phyloP scores from a whole-genome alignment of 176 grass and related monocot genomes.

The Elymus sibiricus region DNA sequence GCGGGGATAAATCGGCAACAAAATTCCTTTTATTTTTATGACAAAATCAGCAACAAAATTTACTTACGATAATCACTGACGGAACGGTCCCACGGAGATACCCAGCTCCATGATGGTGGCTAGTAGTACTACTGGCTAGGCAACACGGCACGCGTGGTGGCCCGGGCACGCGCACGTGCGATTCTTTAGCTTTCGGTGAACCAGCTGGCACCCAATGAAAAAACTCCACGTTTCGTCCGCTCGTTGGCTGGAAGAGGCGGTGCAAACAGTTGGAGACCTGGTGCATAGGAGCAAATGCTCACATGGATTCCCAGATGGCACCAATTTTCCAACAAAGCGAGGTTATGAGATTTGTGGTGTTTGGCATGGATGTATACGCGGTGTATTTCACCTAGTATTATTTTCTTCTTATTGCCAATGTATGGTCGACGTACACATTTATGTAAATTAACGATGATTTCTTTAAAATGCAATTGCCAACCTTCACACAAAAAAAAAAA shows the following conservation, averaged over 20 bases:
- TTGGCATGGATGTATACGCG: no score
- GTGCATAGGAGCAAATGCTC: background rate
- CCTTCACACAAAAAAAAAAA: no score
- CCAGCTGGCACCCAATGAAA: background rate
- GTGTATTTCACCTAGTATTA: no score
- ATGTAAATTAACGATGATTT: no score
- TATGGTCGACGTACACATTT: no score
- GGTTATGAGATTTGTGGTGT: no score
- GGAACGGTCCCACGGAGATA: background rate
- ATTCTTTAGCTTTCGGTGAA: slow-evolving; percentile 4
- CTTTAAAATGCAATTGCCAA: no score
- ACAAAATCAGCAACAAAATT: background rate
- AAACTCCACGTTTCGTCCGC: background rate
- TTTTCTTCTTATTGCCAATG: no score
- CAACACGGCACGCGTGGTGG: background rate
- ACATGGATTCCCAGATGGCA: no score
- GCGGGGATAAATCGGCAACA: background rate
- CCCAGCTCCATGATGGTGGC: background rate
- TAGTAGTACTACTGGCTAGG: background rate
- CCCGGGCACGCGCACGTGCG: slow-evolving; percentile 22
- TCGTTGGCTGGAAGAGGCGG: background rate
- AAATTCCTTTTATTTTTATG: background rate
- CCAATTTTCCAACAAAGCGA: no score
- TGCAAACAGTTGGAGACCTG: background rate
- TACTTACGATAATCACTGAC: background rate